Percentiles rank a stretch among this genome's conserved stretches.
These are phyloP conservation scores for Penicillium psychrofluorescens DNA, from an alignment of 495 filamentous ascomycete species.

Conservation along the genomic window DNA sequence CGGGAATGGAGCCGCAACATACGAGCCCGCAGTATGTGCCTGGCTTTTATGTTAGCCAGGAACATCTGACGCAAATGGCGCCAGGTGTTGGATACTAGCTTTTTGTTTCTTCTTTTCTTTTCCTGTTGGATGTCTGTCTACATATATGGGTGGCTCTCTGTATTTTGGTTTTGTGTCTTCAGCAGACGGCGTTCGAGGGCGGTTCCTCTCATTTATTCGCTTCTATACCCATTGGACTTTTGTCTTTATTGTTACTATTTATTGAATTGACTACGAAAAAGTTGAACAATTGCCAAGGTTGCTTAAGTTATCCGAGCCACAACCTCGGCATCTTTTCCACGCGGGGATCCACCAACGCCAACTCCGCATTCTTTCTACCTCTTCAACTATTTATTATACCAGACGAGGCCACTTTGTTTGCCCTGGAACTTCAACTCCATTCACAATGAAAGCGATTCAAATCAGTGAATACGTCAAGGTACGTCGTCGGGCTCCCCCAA, in stretches of 20 bases:
- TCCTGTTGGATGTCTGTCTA: slow-evolving; percentile 3
- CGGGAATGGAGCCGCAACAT: slow-evolving; percentile 25
- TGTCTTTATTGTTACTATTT: slow-evolving; percentile 8
- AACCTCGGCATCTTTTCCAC: slow-evolving; percentile 21
- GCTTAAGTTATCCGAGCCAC: slow-evolving; percentile 14
- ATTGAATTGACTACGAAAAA: slow-evolving; percentile 1
- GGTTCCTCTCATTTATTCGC: neutral
- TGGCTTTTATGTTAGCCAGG: slow-evolving; percentile 17
- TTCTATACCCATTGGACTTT: neutral
- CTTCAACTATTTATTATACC: neutral
- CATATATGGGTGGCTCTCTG: slow-evolving; percentile 10
- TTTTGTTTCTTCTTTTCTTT: neutral
- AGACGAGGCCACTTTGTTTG: no score
- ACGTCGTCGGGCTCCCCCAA: slow-evolving; percentile 2
- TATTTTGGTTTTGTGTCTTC: slow-evolving; percentile 6
- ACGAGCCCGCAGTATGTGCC: neutral
- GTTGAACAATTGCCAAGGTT: neutral
- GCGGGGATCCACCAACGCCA: slow-evolving; percentile 10
- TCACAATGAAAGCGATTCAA: slow-evolving; percentile 77
- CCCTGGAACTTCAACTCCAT: neutral
- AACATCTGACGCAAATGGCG: slow-evolving; percentile 15
- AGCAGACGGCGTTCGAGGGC: neutral
- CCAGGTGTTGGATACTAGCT: slow-evolving; percentile 18
- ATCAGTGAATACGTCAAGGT: slow-evolving; percentile 78
- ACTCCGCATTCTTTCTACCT: neutral